phyloP scores from a whole-genome alignment of 805 yeast species.

The Ogataea siamensis region DNA sequence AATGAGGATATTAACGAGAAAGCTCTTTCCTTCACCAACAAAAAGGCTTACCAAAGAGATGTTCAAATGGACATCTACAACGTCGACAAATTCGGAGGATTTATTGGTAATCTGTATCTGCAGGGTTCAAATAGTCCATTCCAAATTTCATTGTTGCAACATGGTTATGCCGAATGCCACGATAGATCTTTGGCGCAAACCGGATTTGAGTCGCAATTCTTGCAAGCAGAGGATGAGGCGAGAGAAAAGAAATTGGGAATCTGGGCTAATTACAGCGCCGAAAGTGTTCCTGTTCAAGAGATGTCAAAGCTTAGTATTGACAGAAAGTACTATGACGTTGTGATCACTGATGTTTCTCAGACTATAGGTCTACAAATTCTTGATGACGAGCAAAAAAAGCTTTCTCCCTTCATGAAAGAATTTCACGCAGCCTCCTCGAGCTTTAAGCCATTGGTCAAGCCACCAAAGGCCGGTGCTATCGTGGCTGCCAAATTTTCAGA shows the following conservation, averaged over 20 bases:
- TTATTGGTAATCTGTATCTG: slow-evolving; percentile 66
- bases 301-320: slow-evolving; percentile 28
- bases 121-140: slow-evolving; percentile 52
- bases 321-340: slow-evolving; percentile 47
- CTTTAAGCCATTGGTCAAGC: slow-evolving; percentile 35
- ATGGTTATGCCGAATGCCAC: slow-evolving; percentile 66
- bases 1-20: slow-evolving; percentile 41
- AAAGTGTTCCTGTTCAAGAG: slow-evolving; percentile 30
- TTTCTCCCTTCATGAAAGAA: slow-evolving; percentile 43
- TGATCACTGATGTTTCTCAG: slow-evolving; percentile 47
- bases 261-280: slow-evolving; percentile 61
- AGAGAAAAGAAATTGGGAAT: slow-evolving; percentile 53
- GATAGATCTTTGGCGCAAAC: slow-evolving; percentile 61
- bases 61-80: slow-evolving; percentile 67
- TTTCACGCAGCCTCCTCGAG: slow-evolving; percentile 42
- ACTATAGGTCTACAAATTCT: slow-evolving; percentile 45
- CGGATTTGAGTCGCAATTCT: slow-evolving; percentile 51
- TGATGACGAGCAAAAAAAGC: slow-evolving; percentile 39
- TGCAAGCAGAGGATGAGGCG: slow-evolving; percentile 64
- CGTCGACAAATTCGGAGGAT: slow-evolving; percentile 76
- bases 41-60: slow-evolving; percentile 65
- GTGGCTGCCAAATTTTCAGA: slow-evolving; percentile 55
- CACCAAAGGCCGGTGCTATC: slow-evolving; percentile 52
- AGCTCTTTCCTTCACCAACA: slow-evolving; percentile 53
- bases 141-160: slow-evolving; percentile 54